phyloP scores from a whole-genome alignment of 1,284 basidiomycete species.

The Sanghuangporus sanghuang region DNA sequence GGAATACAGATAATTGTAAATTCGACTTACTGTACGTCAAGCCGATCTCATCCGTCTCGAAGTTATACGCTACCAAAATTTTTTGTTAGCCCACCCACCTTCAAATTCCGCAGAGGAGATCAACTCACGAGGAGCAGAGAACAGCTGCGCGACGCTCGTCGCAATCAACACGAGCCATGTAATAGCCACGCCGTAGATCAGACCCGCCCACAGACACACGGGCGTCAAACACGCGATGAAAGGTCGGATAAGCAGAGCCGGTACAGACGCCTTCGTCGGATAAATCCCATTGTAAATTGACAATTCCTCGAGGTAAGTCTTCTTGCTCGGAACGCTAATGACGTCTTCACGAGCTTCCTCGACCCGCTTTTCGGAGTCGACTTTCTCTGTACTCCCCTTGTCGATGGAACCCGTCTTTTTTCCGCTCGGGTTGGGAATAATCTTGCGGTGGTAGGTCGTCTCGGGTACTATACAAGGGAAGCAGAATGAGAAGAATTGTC shows the following conservation, averaged over 20 bases:
- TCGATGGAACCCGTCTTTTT: too few relatives aligned
- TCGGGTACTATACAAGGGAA: slow-evolving; percentile 13
- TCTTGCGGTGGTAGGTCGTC: slow-evolving; percentile 13
- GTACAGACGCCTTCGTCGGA: slow-evolving; percentile 14
- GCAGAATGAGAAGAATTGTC: background rate
- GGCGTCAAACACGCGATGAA: slow-evolving; percentile 17
- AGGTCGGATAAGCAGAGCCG: slow-evolving; percentile 10
- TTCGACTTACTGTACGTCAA: slow-evolving; percentile 15
- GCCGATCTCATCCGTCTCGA: slow-evolving; percentile 18
- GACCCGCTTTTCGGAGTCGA: background rate
- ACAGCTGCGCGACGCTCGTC: slow-evolving; percentile 21
- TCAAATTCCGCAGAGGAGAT: background rate
- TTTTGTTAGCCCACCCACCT: background rate
- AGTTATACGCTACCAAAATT: slow-evolving; percentile 20
- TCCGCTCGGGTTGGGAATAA: too few relatives aligned
- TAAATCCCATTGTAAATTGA: slow-evolving; percentile 18
- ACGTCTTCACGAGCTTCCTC: background rate
- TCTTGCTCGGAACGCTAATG: slow-evolving; percentile 6
- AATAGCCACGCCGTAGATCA: slow-evolving; percentile 22
- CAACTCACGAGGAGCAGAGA: slow-evolving; percentile 21
- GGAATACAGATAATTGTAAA: background rate
- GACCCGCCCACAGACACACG: slow-evolving; percentile 17
- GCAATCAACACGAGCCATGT: slow-evolving; percentile 23
- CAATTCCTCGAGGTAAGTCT: slow-evolving; percentile 14
- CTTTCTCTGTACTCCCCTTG: background rate